Evolutionary conservation across 208 protist genomes (phyloP), one percentile per base, ranked within the genome.

Genomic region (Strigomonas culicis): DNA sequence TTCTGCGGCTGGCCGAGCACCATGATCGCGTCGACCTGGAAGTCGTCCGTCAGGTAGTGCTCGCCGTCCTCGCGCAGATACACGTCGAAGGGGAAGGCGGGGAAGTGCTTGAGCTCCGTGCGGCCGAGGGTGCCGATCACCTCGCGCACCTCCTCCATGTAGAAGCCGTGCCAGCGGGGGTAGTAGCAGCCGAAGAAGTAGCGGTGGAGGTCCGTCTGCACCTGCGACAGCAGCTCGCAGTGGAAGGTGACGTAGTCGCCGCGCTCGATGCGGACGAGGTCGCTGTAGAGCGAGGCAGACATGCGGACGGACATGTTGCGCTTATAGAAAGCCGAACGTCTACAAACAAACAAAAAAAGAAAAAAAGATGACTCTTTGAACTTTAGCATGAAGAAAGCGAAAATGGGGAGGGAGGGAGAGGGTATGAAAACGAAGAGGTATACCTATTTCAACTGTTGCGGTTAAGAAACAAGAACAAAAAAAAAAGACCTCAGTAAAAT

Each of bases 141-240:
- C 11, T 80, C 74, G 47, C 88, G 85, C 68, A 95, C 79, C 82
- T 97, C 92, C 52, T 97, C 87, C 1, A 97, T 41, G 78, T 95
- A 95, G 51, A 97, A 90, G 32, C 76, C 82, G 32, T 88, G 87
- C 87, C 87, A 97, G 31, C 92, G 86, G 6, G 92, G 92, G 68
- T 90, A 94, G 74, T 95, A 97, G 66, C 75, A 82, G 27, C 92
- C 92, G 24, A 90, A 87, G 71, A 97, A 97, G 71, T 92, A 94
- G 4, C 92, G 88, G 58, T 88, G 68, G 52, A 81, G 79, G 64
- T 97, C 92, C 8, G 64, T 62, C 32, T 68, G 72, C 58, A 77
- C 46, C 28, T 92, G 77, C 0, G 81, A 92, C 44, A 95, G 79
- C 62, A 79, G 70, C 60, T 88, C 79, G 59, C 86, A 93, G 63